Evolutionary conservation across 78 protist species (phyloP).

Genomic region (Dictyostelium capitatum): DNA sequence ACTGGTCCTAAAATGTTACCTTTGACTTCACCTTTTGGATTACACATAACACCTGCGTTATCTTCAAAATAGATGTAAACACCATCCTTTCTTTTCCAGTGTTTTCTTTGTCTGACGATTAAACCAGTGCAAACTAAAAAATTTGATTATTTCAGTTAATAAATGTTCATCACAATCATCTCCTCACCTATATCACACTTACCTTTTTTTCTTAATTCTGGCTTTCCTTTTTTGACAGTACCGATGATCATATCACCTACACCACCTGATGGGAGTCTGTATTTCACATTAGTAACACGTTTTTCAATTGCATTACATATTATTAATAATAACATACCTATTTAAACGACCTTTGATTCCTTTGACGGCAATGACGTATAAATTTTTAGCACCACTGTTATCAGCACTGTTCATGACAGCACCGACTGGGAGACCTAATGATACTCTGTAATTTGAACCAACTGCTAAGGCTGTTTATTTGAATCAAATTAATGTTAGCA

Average conservation of each 20-base stretch:
- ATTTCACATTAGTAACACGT: no score
- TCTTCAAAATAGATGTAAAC: conserved; percentile 98
- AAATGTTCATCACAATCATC: no score
- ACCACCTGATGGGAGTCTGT: conserved; percentile 97
- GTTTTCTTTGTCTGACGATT: conserved; percentile 98
- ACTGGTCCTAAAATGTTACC: conserved; percentile 99
- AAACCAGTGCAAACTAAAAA: conserved; percentile 94
- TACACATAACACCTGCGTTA: conserved; percentile 99
- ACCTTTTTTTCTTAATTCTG: conserved; percentile 98
- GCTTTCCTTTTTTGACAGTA: conserved; percentile 99
- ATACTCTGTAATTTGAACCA: conserved; percentile 83
- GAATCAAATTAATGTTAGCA: not conserved
- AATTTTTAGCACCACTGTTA: conserved; percentile 99
- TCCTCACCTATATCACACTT: not conserved
- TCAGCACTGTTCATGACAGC: conserved; percentile 99
- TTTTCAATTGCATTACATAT: no score
- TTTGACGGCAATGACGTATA: conserved; percentile 99
- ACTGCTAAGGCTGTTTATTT: conserved; percentile 67
- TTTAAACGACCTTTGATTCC: conserved; percentile 95
- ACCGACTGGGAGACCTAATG: conserved; percentile 91
- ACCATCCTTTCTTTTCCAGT: conserved; percentile 98
- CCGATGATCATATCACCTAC: conserved; percentile 98
- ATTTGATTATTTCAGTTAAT: not conserved
- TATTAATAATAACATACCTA: no score
- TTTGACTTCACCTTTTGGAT: conserved; percentile 99